phyloP scores from a whole-genome alignment of 2,329 filamentous ascomycete genomes.

The Tricladium varicosporioides region DNA sequence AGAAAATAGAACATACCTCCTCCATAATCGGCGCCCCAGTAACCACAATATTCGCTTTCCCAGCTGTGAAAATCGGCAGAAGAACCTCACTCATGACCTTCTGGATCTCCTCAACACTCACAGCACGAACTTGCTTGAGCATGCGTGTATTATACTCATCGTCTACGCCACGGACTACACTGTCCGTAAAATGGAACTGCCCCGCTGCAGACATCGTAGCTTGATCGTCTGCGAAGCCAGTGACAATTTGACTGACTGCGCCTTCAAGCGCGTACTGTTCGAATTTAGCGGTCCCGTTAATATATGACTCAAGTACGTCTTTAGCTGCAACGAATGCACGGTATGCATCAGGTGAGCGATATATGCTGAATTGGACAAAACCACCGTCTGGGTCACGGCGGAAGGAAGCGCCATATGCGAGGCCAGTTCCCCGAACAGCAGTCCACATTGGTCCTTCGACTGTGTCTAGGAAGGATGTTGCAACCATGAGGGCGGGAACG shows the following conservation, averaged over 20 bases:
- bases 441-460: conserved; percentile 95
- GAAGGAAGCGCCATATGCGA: conserved; percentile 88
- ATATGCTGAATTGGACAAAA: conserved; percentile 79
- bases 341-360: conserved; percentile 84
- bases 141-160: conserved; percentile 77
- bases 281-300: conserved; percentile 67
- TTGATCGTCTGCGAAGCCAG: conserved; percentile 83
- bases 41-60: conserved; percentile 79
- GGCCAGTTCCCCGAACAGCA: conserved; percentile 85
- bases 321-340: conserved; percentile 80
- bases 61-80: conserved; percentile 75
- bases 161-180: conserved; percentile 73
- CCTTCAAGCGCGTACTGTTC: conserved; percentile 73
- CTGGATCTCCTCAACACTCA: conserved; percentile 75
- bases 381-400: conserved; percentile 75
- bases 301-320: conserved; percentile 71
- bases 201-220: conserved; percentile 81
- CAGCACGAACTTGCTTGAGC: conserved; percentile 72
- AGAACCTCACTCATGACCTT: conserved; percentile 71
- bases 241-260: conserved; percentile 85
- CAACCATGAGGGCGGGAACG: conserved; percentile 82
- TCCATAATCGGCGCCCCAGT: conserved; percentile 84
- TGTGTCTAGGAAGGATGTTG: conserved; percentile 85
- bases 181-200: conserved; percentile 76
- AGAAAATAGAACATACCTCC: conserved; percentile 62